These are phyloP conservation scores for Eremochloa ophiuroides DNA, from an alignment of 176 grass and related monocot species.

Conservation along the genomic window DNA sequence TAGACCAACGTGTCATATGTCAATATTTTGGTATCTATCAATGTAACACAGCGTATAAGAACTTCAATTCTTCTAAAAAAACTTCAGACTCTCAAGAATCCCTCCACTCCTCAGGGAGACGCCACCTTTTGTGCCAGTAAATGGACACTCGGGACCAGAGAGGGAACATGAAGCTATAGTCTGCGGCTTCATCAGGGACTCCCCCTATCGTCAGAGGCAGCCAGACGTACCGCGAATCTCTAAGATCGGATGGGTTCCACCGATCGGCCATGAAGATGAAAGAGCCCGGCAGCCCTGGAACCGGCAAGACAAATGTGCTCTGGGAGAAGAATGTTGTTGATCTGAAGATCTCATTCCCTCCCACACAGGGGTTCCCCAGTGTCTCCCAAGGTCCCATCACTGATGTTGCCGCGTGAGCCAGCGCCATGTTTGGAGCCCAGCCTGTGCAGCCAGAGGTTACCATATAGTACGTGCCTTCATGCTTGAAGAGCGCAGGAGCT, in stretches of 20 bases:
- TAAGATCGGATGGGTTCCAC: conserved; percentile 84
- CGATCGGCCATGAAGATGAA: conserved; percentile 99
- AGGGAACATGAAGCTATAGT: conserved; percentile 97
- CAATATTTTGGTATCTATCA: conserved; percentile 31
- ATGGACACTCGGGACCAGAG: conserved; percentile 91
- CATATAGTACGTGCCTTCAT: conserved; percentile 91
- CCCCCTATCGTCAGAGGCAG: conserved; percentile 78
- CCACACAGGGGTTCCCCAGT: conserved; percentile 76
- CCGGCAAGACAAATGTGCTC: conserved; percentile 79
- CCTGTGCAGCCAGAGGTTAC: conserved; percentile 87
- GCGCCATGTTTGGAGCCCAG: conserved; percentile 83
- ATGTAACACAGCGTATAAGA: conserved; percentile 33
- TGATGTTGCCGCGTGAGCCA: conserved; percentile 76
- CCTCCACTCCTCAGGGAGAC: conserved; percentile 69
- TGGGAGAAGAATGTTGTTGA: conserved; percentile 91
- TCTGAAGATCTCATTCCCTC: conserved; percentile 77
- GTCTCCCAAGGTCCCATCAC: conserved; percentile 94
- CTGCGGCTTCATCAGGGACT: conserved; percentile 75
- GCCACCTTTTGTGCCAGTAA: conserved; percentile 87
- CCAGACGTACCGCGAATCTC: conserved; percentile 85
- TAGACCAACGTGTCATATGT: conserved; percentile 31
- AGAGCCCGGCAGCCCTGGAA: conserved; percentile 61
- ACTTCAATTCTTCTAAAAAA: neutral
- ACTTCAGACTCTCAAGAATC: conserved; percentile 50
- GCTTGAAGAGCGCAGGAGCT: conserved; percentile 82